Evolutionary conservation across 2,329 filamentous ascomycete species (phyloP), one percentile per base, ranked within the genome.

Genomic region (Cladosporium sphaerospermum): DNA sequence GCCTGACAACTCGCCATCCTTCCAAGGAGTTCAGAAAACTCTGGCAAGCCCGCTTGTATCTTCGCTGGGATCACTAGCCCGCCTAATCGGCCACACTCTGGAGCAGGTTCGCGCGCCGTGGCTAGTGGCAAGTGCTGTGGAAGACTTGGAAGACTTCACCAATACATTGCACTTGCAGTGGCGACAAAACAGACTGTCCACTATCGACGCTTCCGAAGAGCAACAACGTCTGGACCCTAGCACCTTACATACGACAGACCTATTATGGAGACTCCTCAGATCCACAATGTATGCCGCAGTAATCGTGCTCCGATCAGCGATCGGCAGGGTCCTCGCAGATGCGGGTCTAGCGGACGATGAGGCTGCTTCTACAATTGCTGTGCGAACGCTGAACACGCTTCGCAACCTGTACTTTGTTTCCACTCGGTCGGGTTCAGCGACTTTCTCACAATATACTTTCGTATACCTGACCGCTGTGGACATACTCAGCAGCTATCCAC

Each of bases 401-500:
- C 83, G 89, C 28, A 86, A 88, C 62, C 73, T 95, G 16, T 89
- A 84, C 69, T 96, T 96, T 67, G 82, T 96, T 57, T 89, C 88
- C 0, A 84, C 83, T 11, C 80, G 88, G 37, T 79, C 88, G 52
- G 85, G 86, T 16, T 83, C 85, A 53, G 81, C 80, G 56, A 79
- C 82, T 1, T 95, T 95, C 62, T 88, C 91, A 51, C 86, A 89
- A 54, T 92, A 95, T 69, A 83, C 80, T 1, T 96, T 96, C 65
- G 85, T 89, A 23, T 89, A 90, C 62, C 78, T 95, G 18, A 83
- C 88, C 1, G 84, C 89, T 3, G 82, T 96, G 57, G 91, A 96
- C 68, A 83, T 90, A 37, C 78, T 96, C 4, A 78, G 85, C 8
- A 81, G 83, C n/a, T 86, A 88, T 61, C 79, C 85, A 0, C 72